Conservation (phyloP, 140 eudicot species). For the Flaveria floridana region DNA sequence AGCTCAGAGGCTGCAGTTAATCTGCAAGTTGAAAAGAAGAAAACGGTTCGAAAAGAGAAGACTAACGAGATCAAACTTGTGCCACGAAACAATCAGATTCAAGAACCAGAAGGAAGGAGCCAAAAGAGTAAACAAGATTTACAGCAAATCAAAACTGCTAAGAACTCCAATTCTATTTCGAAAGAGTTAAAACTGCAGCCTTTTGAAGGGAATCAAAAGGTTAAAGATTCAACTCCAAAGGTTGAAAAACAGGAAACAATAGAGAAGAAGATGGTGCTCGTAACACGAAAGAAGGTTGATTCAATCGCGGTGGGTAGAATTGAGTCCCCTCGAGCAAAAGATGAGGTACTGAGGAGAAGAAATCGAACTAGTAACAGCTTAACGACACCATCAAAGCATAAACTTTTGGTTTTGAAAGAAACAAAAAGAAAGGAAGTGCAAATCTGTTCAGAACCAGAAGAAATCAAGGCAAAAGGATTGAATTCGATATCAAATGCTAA, state of each 20-base stretch:
- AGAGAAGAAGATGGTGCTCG: conserved; percentile 33
- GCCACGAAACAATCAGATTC: conserved; percentile 37
- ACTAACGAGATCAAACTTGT: conserved; percentile 30
- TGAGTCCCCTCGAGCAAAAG: conserved; percentile 41
- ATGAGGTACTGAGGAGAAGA: conserved; percentile 43
- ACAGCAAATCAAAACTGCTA: conserved; percentile 29
- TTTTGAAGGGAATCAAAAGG: conserved; percentile 20
- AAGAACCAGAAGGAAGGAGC: conserved; percentile 34
- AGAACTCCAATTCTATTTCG: conserved; percentile 23
- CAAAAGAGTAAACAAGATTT: conserved; percentile 35
- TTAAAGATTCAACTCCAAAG: conserved; percentile 33
- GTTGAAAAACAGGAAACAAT: conserved; percentile 23
- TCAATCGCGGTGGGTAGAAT: conserved; percentile 21
- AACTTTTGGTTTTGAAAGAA: conserved; percentile 38
- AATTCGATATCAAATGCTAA: not conserved
- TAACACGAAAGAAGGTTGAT: conserved; percentile 36
- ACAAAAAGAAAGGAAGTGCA: conserved; percentile 32
- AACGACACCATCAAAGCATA: conserved; percentile 39
- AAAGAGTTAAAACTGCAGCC: conserved; percentile 30
- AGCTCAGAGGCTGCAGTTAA: conserved; percentile 28
- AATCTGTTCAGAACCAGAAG: conserved; percentile 29
- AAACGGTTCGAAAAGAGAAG: conserved; percentile 30
- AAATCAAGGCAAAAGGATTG: conserved; percentile 22
- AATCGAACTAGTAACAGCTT: conserved; percentile 27
- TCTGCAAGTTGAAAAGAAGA: conserved; percentile 32